These are phyloP conservation scores for Croton laevigatus DNA, from an alignment of 441 rosid genomes.

Conservation along the genomic window DNA sequence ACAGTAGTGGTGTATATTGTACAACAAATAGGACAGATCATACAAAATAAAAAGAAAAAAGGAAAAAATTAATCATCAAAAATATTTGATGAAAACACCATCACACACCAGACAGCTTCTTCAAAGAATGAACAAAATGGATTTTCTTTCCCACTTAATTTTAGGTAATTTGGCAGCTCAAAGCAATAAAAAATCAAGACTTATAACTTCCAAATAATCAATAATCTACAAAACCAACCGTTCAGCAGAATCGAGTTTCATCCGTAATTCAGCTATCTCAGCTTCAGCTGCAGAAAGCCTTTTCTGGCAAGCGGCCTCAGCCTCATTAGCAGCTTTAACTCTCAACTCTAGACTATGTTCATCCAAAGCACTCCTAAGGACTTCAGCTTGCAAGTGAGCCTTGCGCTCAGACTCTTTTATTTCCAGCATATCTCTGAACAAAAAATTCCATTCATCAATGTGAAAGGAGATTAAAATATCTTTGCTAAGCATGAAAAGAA, in stretches of 20 bases:
- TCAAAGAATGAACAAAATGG: background rate
- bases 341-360: slow-evolving; percentile 92
- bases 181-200: background rate
- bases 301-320: slow-evolving; percentile 86
- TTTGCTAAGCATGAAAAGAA: slow-evolving; percentile 5
- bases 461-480: slow-evolving; percentile 2
- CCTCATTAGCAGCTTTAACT: slow-evolving; percentile 95
- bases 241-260: slow-evolving; percentile 69
- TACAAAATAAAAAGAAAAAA: background rate
- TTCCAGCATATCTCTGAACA: slow-evolving; percentile 61
- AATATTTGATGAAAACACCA: background rate
- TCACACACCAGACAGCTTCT: background rate
- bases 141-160: background rate
- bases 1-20: background rate
- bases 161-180: background rate
- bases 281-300: slow-evolving; percentile 86
- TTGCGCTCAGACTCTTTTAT: slow-evolving; percentile 77
- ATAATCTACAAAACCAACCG: slow-evolving; percentile 46
- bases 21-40: background rate
- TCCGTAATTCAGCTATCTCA: slow-evolving; percentile 79
- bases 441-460: background rate
- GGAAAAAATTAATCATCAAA: background rate
- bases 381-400: slow-evolving; percentile 77
- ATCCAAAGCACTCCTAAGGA: slow-evolving; percentile 64
- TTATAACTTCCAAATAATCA: background rate